Conservation (phyloP, 163 green algal species). For the Trebouxia gelatinosa region DNA sequence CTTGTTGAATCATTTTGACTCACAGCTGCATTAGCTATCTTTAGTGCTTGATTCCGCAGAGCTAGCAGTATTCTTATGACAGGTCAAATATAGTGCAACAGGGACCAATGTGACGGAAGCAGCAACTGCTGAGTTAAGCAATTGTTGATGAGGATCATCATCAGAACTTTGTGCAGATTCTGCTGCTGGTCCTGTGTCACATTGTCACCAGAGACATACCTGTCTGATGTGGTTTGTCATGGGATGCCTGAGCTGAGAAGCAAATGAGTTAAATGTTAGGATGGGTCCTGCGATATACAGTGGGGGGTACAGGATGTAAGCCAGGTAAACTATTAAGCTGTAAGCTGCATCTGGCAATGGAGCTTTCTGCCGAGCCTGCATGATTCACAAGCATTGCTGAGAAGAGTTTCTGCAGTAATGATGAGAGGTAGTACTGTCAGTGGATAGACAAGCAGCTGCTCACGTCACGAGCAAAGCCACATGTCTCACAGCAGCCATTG, state of each 20-base stretch:
- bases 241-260: constrained; percentile 54
- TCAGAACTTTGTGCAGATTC: background rate
- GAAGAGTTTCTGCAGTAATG: background rate
- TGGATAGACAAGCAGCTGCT: too few species aligned
- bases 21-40: background rate
- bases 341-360: constrained; percentile 46
- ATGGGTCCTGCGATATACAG: constrained; percentile 91
- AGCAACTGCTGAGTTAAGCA: background rate
- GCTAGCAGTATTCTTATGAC: background rate
- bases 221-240: background rate
- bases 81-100: background rate
- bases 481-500: too few species aligned
- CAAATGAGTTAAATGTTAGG: constrained; percentile 83
- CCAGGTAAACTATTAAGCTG: constrained; percentile 54
- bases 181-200: background rate
- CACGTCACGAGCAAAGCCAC: too few species aligned
- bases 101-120: background rate
- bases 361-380: constrained; percentile 31
- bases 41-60: background rate
- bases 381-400: background rate
- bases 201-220: background rate
- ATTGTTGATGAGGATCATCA: background rate
- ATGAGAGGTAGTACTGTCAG: too few species aligned
- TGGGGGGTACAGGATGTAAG: constrained; percentile 82
- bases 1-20: background rate